Conservation (phyloP, 768 basidiomycete genomes). For the Lentinula aciculospora region DNA sequence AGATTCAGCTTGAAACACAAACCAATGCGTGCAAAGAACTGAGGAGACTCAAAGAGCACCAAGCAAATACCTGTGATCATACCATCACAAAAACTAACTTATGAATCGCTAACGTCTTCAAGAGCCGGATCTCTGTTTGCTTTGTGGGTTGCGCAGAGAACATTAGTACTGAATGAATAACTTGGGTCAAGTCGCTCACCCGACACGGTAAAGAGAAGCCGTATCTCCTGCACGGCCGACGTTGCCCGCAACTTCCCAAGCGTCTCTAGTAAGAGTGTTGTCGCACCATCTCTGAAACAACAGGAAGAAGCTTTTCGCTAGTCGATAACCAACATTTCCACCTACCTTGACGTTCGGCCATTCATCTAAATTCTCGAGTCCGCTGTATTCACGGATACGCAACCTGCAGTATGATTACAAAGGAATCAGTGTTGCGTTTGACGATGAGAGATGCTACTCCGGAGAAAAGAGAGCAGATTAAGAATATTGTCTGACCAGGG, state of each 20-base stretch:
- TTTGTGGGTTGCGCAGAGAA: too few relatives aligned
- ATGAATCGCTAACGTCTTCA: too few relatives aligned
- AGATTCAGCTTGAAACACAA: too few relatives aligned
- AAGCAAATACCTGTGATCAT: too few relatives aligned
- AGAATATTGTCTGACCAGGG: constrained; percentile 49
- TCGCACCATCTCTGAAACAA: constrained; percentile 17
- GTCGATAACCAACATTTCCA: background rate
- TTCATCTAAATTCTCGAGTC: constrained; percentile 53
- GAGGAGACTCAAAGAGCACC: too few relatives aligned
- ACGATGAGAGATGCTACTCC: background rate
- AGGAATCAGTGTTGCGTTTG: too few relatives aligned
- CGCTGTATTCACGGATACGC: constrained; percentile 36
- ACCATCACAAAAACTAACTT: too few relatives aligned
- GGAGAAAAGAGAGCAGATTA: constrained; percentile 1
- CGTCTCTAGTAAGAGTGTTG: constrained; percentile 7
- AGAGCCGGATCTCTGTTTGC: too few relatives aligned
- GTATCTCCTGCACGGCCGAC: background rate
- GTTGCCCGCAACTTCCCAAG: constrained; percentile 2
- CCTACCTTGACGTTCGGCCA: constrained; percentile 62
- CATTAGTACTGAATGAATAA: too few relatives aligned
- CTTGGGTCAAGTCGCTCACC: background rate
- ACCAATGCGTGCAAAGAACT: too few relatives aligned
- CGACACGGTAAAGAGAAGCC: background rate
- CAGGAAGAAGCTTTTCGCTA: too few relatives aligned
- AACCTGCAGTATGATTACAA: constrained; percentile 42